Percentiles rank a stretch among this genome's conserved stretches.
Evolutionary conservation across 2,329 filamentous ascomycete genomes (phyloP).

Genomic region (Colletotrichum abscissum): DNA sequence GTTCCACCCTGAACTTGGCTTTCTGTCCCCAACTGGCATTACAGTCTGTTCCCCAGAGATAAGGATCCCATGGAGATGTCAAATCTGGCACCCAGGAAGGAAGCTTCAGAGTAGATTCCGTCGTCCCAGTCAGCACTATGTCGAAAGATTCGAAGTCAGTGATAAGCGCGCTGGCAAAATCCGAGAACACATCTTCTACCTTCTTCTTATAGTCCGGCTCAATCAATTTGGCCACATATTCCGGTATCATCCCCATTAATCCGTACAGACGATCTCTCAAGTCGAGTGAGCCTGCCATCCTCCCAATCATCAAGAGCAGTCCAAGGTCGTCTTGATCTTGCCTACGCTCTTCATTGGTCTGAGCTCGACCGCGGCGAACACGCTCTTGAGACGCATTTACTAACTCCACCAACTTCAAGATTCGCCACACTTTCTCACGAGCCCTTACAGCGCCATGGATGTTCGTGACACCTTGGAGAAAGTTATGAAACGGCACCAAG

Average conservation of each 20-base stretch:
- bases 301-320: slow-evolving; percentile 13
- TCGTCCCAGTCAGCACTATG: slow-evolving; percentile 17
- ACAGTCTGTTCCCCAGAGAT: slow-evolving; percentile 24
- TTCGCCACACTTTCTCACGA: slow-evolving; percentile 23
- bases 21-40: slow-evolving; percentile 25
- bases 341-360: slow-evolving; percentile 2
- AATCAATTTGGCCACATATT: slow-evolving; percentile 15
- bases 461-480: slow-evolving; percentile 11
- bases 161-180: slow-evolving; percentile 18
- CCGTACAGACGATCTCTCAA: slow-evolving; percentile 21
- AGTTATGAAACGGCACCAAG: slow-evolving; percentile 10
- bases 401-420: slow-evolving; percentile 21
- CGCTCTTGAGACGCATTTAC: slow-evolving; percentile 13
- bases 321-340: slow-evolving; percentile 25
- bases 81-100: slow-evolving; percentile 25
- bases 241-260: slow-evolving; percentile 22
- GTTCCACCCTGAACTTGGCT: not conserved
- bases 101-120: slow-evolving; percentile 8
- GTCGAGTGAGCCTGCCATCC: slow-evolving; percentile 22
- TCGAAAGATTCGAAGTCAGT: slow-evolving; percentile 20
- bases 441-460: slow-evolving; percentile 12
- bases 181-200: slow-evolving; percentile 14
- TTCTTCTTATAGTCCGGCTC: slow-evolving; percentile 20
- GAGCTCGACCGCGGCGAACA: slow-evolving; percentile 2
- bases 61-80: slow-evolving; percentile 23